Evolutionary conservation across 331 rosid species (phyloP).

Genomic region (Saraca asoca): DNA sequence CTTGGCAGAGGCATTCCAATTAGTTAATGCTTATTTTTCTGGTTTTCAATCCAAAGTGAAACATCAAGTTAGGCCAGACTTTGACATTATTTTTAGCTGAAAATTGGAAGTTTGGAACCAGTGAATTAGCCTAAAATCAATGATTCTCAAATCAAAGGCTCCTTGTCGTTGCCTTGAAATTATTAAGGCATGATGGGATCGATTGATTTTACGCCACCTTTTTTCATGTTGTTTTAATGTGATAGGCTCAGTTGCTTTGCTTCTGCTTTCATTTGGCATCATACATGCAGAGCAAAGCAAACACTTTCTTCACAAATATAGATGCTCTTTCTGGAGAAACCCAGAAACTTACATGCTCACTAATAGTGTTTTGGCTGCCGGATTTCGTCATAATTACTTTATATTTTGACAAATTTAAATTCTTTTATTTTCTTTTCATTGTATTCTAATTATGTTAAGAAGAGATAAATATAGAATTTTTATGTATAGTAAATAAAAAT

Average conservation of each 20-base stretch:
- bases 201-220: constrained; percentile 19
- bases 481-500: too few relatives aligned
- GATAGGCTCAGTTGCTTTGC: constrained; percentile 30
- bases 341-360: constrained; percentile 1
- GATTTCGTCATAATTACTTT: constrained; percentile 29
- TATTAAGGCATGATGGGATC: constrained; percentile 46
- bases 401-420: background rate
- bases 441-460: too few relatives aligned
- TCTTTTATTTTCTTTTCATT: too few relatives aligned
- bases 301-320: too few relatives aligned
- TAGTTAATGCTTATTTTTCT: constrained; percentile 19
- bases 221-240: constrained; percentile 15
- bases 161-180: constrained; percentile 35
- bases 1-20: constrained; percentile 13
- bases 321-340: constrained; percentile 25
- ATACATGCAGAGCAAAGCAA: constrained; percentile 26
- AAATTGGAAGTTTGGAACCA: constrained; percentile 24
- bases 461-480: too few relatives aligned
- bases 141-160: constrained; percentile 33
- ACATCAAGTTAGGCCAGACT: constrained; percentile 31
- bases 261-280: constrained; percentile 18
- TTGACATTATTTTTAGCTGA: constrained; percentile 27
- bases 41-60: constrained; percentile 26
- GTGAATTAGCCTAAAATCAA: constrained; percentile 32
- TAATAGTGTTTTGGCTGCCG: constrained; percentile 1